Evolutionary conservation across 1,139 yeast genomes (phyloP).

Genomic region (Pichia sp.): DNA sequence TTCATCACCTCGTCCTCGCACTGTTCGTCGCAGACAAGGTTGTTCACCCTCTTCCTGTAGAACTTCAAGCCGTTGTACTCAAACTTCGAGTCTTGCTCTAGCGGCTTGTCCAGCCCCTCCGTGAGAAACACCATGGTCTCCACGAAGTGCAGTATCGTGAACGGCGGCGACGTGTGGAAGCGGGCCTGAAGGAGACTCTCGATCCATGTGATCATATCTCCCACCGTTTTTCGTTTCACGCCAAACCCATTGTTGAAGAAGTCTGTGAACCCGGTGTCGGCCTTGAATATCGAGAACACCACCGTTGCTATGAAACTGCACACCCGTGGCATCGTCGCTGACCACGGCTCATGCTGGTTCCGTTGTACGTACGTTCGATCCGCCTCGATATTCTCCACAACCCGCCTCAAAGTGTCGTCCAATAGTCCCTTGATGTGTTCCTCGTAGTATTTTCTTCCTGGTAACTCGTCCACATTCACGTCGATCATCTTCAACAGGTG

Average conservation of each 20-base stretch:
- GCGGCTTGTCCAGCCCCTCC: conserved; percentile 7
- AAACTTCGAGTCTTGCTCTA: neutral
- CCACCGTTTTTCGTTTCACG: conserved; percentile 3
- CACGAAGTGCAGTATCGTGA: conserved; percentile 15
- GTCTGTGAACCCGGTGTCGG: neutral
- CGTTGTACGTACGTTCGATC: conserved; percentile 1
- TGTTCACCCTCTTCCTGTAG: conserved; percentile 5
- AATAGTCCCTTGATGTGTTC: neutral
- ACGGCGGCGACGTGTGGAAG: conserved; percentile 20
- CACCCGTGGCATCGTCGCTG: neutral
- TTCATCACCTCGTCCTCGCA: neutral
- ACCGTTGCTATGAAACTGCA: neutral
- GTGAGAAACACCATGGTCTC: conserved; percentile 7
- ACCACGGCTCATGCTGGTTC: conserved; percentile 1
- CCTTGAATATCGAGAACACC: neutral
- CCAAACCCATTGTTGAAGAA: conserved; percentile 3
- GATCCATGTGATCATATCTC: conserved; percentile 6
- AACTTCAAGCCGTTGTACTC: conserved; percentile 5
- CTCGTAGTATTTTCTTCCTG: neutral
- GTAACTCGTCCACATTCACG: neutral
- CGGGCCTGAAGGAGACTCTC: neutral
- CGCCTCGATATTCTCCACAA: neutral
- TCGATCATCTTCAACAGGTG: neutral
- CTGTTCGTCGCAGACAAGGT: conserved; percentile 5
- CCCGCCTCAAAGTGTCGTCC: neutral